A percentile compares a stretch with the other conserved stretches of the same genome.
These are phyloP conservation scores for Phytophthora quininea DNA, from an alignment of 352 stramenopile species.

Conservation along the genomic window DNA sequence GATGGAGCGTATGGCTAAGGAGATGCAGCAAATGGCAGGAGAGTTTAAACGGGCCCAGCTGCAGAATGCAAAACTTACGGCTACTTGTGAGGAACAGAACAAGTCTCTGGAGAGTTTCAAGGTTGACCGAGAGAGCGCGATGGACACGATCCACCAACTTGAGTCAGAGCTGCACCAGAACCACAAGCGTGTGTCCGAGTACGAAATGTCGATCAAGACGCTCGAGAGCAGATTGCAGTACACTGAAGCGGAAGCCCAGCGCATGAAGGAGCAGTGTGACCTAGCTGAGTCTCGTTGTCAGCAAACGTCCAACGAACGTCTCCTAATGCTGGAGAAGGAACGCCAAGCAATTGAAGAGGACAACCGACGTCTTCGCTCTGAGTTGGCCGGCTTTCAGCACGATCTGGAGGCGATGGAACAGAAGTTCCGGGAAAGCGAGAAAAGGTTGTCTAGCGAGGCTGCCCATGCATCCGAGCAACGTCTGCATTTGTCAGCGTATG, in stretches of 20 bases:
- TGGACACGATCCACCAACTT: constrained; percentile 52
- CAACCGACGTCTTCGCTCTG: constrained; percentile 54
- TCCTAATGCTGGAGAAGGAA: constrained; percentile 59
- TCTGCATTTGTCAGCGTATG: constrained; percentile 30
- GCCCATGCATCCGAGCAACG: constrained; percentile 43
- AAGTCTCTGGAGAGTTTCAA: constrained; percentile 58
- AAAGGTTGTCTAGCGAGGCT: constrained; percentile 42
- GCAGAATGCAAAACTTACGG: constrained; percentile 60
- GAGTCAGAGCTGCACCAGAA: constrained; percentile 54
- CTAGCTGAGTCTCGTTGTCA: constrained; percentile 40
- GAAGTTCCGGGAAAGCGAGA: constrained; percentile 52
- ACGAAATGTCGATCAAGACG: constrained; percentile 43
- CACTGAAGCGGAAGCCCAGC: constrained; percentile 45
- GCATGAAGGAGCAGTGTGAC: constrained; percentile 54
- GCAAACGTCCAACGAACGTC: constrained; percentile 61
- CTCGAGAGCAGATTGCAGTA: constrained; percentile 52
- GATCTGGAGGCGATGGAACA: constrained; percentile 53
- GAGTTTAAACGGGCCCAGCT: constrained; percentile 51
- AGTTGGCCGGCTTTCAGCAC: constrained; percentile 51
- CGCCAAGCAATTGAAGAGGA: constrained; percentile 59
- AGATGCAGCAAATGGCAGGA: constrained; percentile 51
- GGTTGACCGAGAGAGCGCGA: constrained; percentile 44
- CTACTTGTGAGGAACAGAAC: constrained; percentile 58
- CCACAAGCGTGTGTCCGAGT: constrained; percentile 45
- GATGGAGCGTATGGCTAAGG: constrained; percentile 52